These are phyloP conservation scores for Paxillus ammoniavirescens DNA, from an alignment of 768 basidiomycete species.

Conservation along the genomic window DNA sequence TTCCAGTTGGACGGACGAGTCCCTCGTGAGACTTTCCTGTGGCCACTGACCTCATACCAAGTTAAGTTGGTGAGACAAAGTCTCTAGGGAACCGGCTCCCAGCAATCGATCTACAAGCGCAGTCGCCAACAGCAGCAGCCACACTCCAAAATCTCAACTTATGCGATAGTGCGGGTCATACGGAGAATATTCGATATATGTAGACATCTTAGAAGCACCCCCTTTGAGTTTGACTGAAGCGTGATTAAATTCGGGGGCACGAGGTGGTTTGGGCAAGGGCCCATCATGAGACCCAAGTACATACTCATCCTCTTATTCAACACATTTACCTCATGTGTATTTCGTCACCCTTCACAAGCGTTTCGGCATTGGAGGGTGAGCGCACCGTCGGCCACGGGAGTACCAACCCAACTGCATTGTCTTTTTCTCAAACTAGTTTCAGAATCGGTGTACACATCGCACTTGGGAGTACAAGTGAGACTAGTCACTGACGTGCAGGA, in stretches of 20 bases:
- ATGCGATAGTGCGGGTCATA: constrained; percentile 12
- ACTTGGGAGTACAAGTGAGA: background rate
- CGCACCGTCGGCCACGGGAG: background rate
- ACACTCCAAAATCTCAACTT: constrained; percentile 1
- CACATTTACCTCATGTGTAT: background rate
- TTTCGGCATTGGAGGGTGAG: background rate
- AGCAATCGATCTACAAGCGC: background rate
- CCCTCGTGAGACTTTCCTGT: background rate
- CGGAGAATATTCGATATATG: constrained; percentile 8
- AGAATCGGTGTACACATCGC: too few species aligned
- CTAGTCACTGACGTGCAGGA: background rate
- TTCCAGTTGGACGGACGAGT: too few species aligned
- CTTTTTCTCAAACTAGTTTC: too few species aligned
- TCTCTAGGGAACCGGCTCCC: background rate
- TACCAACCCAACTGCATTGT: background rate
- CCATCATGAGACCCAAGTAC: constrained; percentile 1
- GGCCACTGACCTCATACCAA: background rate
- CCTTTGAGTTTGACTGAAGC: constrained; percentile 14
- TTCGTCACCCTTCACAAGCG: background rate
- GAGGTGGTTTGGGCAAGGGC: constrained; percentile 11
- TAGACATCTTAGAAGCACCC: background rate
- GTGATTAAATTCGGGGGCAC: constrained; percentile 14
- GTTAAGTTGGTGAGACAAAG: background rate
- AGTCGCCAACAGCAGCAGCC: constrained; percentile 6
- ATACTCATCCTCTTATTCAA: background rate